Conservation (phyloP, 352 stramenopile genomes). For the Salisapilia sapeloensis region DNA sequence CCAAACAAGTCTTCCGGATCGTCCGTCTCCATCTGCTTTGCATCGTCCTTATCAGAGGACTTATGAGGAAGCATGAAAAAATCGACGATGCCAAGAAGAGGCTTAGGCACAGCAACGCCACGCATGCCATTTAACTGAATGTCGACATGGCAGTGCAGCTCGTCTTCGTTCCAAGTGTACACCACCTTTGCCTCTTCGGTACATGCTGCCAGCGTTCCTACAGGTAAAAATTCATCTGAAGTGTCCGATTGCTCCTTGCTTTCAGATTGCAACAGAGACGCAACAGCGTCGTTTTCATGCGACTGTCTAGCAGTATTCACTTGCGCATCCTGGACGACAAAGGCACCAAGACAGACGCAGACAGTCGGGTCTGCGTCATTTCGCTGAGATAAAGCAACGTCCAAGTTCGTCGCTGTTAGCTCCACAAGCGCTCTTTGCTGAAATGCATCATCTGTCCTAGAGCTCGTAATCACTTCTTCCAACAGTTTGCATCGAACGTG, state of each 20-base stretch:
- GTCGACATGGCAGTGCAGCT: conserved; percentile 23
- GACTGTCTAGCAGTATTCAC: too few species aligned
- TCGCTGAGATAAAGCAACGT: conserved; percentile 10
- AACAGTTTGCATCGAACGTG: conserved; percentile 26
- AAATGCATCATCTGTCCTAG: too few species aligned
- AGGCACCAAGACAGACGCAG: conserved; percentile 15
- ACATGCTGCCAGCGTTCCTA: conserved; percentile 18
- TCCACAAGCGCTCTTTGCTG: conserved; percentile 3
- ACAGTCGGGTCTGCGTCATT: conserved; percentile 25
- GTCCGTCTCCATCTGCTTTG: not conserved
- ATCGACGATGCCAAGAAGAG: conserved; percentile 16
- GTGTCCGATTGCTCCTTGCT: too few species aligned
- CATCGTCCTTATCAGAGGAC: not conserved
- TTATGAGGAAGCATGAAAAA: conserved; percentile 36
- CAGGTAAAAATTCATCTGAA: not conserved
- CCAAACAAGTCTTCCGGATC: not conserved
- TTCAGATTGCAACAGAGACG: too few species aligned
- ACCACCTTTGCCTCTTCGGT: conserved; percentile 16
- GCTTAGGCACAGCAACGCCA: conserved; percentile 31
- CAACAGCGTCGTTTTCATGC: too few species aligned
- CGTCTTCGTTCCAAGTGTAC: conserved; percentile 43
- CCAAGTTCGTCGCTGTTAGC: conserved; percentile 8
- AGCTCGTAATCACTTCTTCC: conserved; percentile 6
- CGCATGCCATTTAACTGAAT: conserved; percentile 25
- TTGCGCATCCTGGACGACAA: conserved; percentile 21